These are phyloP conservation scores for Trichoderma asperelloides DNA, from an alignment of 495 filamentous ascomycete genomes.

Conservation along the genomic window DNA sequence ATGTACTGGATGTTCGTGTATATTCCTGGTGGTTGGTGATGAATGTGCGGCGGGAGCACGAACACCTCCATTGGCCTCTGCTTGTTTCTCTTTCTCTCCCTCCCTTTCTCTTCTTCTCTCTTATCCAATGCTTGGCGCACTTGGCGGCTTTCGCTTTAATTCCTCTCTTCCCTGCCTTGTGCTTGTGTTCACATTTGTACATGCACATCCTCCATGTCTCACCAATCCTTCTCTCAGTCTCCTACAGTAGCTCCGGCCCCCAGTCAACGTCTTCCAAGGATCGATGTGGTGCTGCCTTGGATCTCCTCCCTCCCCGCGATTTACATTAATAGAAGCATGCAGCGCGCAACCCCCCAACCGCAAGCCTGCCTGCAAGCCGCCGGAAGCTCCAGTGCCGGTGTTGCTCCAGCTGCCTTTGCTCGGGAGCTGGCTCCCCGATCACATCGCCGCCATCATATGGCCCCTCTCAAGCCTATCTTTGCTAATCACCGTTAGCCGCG, in stretches of 20 bases:
- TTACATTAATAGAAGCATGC: slow-evolving; percentile 2
- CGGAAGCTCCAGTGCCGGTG: slow-evolving; percentile 2
- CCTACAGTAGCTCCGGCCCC: not conserved
- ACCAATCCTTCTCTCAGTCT: not conserved
- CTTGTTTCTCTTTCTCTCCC: not conserved
- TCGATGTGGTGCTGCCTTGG: not conserved
- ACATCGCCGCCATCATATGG: not conserved
- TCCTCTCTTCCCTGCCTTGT: not conserved
- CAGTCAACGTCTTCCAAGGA: not conserved
- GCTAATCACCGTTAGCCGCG: not conserved
- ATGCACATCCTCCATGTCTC: not conserved
- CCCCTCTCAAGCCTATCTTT: not conserved
- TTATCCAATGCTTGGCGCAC: not conserved
- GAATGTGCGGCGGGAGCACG: no score
- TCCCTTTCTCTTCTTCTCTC: not conserved
- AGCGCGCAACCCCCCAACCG: not conserved
- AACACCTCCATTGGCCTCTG: not conserved
- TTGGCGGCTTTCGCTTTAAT: not conserved
- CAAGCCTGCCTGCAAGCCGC: slow-evolving; percentile 1
- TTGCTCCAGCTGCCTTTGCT: not conserved
- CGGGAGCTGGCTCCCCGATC: not conserved
- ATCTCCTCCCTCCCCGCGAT: not conserved
- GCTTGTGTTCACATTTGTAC: not conserved
- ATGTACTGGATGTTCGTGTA: no score
- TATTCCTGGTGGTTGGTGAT: no score